Base-by-base conservation (phyloP, 306 rosid species). In the Sophora flavescens region DNA sequence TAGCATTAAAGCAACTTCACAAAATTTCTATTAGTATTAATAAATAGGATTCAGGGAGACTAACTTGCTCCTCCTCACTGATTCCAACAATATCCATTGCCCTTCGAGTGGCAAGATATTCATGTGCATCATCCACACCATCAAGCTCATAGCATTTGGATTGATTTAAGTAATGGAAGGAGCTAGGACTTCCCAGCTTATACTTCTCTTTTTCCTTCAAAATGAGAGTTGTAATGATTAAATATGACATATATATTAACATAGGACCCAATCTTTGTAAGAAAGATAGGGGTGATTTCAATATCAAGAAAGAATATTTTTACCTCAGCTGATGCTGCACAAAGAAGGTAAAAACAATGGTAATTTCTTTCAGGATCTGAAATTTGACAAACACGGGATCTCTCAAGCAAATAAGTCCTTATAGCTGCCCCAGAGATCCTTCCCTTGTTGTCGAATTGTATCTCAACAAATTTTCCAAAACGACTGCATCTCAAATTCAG, bases 11-110 rank as follows among this genome's bases (percentile, higher is more conserved):
- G 61, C 39, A 81, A 72, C 53, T 57, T 22, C 8, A 15, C 68
- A 63, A 14, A 65, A 42, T 6, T 63, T 60, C 15, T 10, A 32
- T 38, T 54, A 3, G 50, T 68, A 28, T 51, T 70, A 83, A 78
- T 22, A 74, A 41, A 9, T 54, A 50, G 72, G 57, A 81, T 53
- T 14, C 53, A 35, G 63, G 64, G 87, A 71, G 78, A 80, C 77
- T 48, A 42, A 89, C 99, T 89, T 96, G 99, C 85, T 96, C 99
- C 80, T 86, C 97, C 72, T 96, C 98, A 64, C 94, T 91, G 89
- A 96, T 96, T 84, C 99, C 99, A 81, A 96, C 97, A 70, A 96
- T 47, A 91, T 96, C 99, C 99, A 96, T 96, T 52, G 99, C 99
- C 85, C 99, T 89, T 85, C 98, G 85, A 47, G 99, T 96, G 13